Base-by-base conservation (phyloP, 768 basidiomycete genomes). In the Xanthoconium purpureum region DNA sequence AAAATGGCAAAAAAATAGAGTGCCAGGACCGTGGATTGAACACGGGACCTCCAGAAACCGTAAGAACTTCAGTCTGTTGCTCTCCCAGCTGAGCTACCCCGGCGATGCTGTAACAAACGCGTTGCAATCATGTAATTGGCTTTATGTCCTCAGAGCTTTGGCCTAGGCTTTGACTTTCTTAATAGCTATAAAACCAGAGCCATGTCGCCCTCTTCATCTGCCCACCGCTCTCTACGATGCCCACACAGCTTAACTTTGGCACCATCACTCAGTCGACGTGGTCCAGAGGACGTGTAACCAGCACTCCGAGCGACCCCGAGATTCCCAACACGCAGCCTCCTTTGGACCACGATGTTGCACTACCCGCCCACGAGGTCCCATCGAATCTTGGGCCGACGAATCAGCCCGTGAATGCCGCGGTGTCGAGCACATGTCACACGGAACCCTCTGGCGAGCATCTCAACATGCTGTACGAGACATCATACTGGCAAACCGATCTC, bases 61-160 rank as follows among this genome's bases (percentile, higher is more conserved):
- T 10, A 11, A 6, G 5, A 47, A 55, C 55, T 84, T 84, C 82
- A 84, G 83, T 84, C 83, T 83, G 78, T 80, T 83, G 83, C 82
- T 84, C 82, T 84, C 83, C 83, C 83, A 84, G 77, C 82, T 84
- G 83, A 84, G 83, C 83, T 84, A 84, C 74, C 79, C 78, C 80
- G 81, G 80, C 81, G 40, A 46, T 28, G n/a, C 3, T 28, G 2
- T 43, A 10, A 12, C 11, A 8, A 12, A n/a, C 8, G 2, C 24
- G 24, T 24, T 24, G 24, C 4, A 24, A 4, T 4, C 24, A 24
- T 24, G 4, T 24, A 24, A 24, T 24, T 24, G 24, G 24, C 24
- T 24, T 24, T 24, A 42, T 46, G 10, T 18, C 5, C n/a, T 33
- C 17, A 47, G 12, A 8, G 33, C 33, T 17, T 39, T 30, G 12